These are phyloP conservation scores for Periglandula ipomoeae DNA, from an alignment of 2,329 filamentous ascomycete species.

Conservation along the genomic window DNA sequence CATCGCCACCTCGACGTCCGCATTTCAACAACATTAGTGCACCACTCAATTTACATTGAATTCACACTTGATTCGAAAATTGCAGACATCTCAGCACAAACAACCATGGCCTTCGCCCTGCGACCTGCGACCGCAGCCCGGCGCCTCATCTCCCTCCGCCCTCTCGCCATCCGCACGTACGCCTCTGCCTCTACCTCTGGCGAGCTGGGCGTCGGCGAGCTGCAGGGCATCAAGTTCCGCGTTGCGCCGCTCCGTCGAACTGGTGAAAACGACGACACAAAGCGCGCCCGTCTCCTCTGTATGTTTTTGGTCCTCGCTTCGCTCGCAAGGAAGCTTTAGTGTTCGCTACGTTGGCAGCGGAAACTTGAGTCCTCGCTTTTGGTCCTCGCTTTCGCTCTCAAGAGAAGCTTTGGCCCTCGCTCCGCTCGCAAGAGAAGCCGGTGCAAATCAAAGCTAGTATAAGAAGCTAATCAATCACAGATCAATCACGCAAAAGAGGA, in stretches of 20 bases:
- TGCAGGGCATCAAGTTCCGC: constrained; percentile 77
- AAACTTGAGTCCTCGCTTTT: too few species aligned
- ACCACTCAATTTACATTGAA: too few species aligned
- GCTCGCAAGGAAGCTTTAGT: too few species aligned
- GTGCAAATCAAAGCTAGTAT: too few species aligned
- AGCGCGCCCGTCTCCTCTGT: constrained; percentile 74
- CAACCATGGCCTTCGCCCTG: constrained; percentile 10
- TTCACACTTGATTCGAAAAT: too few species aligned
- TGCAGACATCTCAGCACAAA: too few species aligned
- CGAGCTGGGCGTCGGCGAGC: constrained; percentile 76
- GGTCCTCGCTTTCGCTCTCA: too few species aligned
- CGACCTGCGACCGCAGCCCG: constrained; percentile 11
- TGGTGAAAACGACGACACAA: constrained; percentile 78
- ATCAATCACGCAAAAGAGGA: constrained; percentile 93
- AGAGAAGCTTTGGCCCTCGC: too few species aligned
- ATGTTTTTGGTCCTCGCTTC: constrained; percentile 28
- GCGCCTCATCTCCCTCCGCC: neutral
- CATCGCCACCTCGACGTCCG: neutral
- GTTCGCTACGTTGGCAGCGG: too few species aligned
- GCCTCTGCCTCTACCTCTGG: constrained; percentile 6
- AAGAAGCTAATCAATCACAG: too few species aligned
- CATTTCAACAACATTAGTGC: too few species aligned
- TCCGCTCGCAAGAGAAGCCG: too few species aligned
- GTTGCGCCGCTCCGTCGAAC: constrained; percentile 80
- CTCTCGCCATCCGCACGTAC: neutral